phyloP scores from a whole-genome alignment of 805 yeast genomes.

The Yarrowia sp. region DNA sequence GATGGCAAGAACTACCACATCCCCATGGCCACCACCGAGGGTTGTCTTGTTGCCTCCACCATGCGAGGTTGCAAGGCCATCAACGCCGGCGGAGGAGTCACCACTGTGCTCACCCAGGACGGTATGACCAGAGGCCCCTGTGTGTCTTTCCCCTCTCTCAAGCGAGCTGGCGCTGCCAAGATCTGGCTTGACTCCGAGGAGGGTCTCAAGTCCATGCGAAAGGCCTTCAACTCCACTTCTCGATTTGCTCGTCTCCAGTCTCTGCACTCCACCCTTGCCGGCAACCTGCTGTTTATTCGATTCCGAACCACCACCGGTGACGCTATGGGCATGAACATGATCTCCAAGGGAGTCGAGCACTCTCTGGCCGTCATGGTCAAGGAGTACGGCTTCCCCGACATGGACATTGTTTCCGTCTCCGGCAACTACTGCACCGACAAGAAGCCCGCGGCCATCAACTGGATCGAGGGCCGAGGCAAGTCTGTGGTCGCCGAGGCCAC shows the following conservation, averaged over 20 bases:
- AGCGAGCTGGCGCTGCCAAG: slow-evolving; percentile 91
- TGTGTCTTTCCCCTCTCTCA: slow-evolving; percentile 78
- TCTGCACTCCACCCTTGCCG: slow-evolving; percentile 91
- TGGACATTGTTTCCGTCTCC: slow-evolving; percentile 87
- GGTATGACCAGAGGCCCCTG: slow-evolving; percentile 99
- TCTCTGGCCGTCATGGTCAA: slow-evolving; percentile 80
- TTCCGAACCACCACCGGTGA: slow-evolving; percentile 99
- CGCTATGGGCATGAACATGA: slow-evolving; percentile 99
- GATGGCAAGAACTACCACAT: slow-evolving; percentile 86
- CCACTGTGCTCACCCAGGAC: slow-evolving; percentile 86
- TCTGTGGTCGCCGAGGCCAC: slow-evolving; percentile 95
- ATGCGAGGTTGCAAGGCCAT: slow-evolving; percentile 99
- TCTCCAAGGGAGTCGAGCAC: slow-evolving; percentile 94
- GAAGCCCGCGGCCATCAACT: slow-evolving; percentile 96
- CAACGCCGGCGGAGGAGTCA: slow-evolving; percentile 94
- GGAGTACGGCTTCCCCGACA: slow-evolving; percentile 89
- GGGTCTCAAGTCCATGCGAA: slow-evolving; percentile 77
- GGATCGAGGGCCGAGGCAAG: slow-evolving; percentile 99
- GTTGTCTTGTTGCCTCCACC: slow-evolving; percentile 96
- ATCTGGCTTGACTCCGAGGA: slow-evolving; percentile 94
- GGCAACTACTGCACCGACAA: slow-evolving; percentile 98
- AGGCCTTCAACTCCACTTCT: slow-evolving; percentile 93
- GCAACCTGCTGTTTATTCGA: slow-evolving; percentile 80
- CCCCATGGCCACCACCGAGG: slow-evolving; percentile 99
- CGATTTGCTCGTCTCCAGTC: slow-evolving; percentile 94